A percentile compares a stretch with the other conserved stretches of the same genome.
Conservation (phyloP, 805 yeast genomes). For the Sungouiozyma intestinalis region DNA sequence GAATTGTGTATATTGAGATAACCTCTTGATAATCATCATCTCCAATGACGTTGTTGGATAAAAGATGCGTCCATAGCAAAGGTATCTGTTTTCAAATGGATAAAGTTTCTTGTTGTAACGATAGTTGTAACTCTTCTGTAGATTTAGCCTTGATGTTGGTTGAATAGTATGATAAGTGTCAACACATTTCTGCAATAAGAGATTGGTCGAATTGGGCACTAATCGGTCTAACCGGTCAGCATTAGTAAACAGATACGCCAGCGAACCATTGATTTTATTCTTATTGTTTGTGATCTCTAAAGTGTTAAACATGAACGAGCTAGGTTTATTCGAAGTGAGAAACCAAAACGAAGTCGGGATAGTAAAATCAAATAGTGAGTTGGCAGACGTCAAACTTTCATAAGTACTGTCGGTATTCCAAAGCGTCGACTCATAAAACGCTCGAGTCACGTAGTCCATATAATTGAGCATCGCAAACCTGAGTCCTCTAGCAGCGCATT, state of each 20-base stretch:
- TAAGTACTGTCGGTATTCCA: slow-evolving; percentile 79
- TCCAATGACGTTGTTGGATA: slow-evolving; percentile 82
- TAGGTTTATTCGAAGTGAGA: slow-evolving; percentile 58
- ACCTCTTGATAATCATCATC: slow-evolving; percentile 67
- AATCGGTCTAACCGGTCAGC: slow-evolving; percentile 46
- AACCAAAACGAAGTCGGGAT: slow-evolving; percentile 60
- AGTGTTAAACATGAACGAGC: slow-evolving; percentile 61
- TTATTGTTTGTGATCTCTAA: slow-evolving; percentile 55
- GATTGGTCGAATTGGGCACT: slow-evolving; percentile 35
- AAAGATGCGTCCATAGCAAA: slow-evolving; percentile 78
- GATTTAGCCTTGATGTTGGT: slow-evolving; percentile 28
- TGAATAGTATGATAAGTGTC: slow-evolving; percentile 56
- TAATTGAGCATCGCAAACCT: slow-evolving; percentile 50
- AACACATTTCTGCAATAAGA: slow-evolving; percentile 56
- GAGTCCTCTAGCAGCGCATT: no score
- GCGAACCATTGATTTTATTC: slow-evolving; percentile 57
- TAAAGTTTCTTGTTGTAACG: neutral
- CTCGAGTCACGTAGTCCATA: slow-evolving; percentile 76
- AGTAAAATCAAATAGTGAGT: slow-evolving; percentile 56
- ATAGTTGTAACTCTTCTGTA: neutral
- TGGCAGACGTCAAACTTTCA: slow-evolving; percentile 62
- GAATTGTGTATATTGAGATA: slow-evolving; percentile 51
- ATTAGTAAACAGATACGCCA: slow-evolving; percentile 65
- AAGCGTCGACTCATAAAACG: slow-evolving; percentile 56
- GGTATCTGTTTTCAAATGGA: slow-evolving; percentile 18